Conservation (phyloP, 2,329 filamentous ascomycete species). For the Colletotrichum paranaense region DNA sequence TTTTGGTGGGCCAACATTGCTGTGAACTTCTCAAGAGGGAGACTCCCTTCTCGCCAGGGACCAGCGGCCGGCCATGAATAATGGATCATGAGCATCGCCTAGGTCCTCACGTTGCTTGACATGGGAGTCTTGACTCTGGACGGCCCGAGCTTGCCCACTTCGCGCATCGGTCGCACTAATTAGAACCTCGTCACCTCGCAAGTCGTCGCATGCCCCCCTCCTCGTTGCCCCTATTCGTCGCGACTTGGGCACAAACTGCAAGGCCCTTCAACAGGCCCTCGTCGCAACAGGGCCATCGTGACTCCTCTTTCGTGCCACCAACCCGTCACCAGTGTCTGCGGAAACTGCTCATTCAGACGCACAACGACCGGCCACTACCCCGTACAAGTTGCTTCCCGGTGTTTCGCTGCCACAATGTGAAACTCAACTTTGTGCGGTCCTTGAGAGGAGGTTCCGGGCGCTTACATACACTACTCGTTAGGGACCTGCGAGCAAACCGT, state of each 20-base stretch:
- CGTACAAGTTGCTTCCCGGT: constrained; percentile 5
- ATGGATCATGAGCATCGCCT: neutral
- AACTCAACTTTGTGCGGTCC: neutral
- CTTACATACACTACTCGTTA: neutral
- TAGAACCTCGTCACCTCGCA: neutral
- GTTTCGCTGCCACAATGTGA: constrained; percentile 19
- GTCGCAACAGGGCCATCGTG: constrained; percentile 23
- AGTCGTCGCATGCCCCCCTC: neutral
- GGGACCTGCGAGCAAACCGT: constrained; percentile 1
- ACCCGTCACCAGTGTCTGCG: constrained; percentile 21
- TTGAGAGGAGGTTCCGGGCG: neutral
- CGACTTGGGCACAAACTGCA: neutral
- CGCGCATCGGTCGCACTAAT: neutral
- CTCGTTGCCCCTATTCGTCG: constrained; percentile 11
- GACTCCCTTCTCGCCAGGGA: neutral
- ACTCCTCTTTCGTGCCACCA: constrained; percentile 16
- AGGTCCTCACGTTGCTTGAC: constrained; percentile 5
- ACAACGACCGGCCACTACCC: neutral
- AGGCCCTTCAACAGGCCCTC: constrained; percentile 17
- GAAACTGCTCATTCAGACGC: neutral
- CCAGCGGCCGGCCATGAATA: neutral
- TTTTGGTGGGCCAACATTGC: neutral
- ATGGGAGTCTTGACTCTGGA: neutral
- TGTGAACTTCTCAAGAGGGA: neutral
- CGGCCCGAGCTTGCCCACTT: constrained; percentile 21